Conservation (phyloP, 2,329 filamentous ascomycete genomes). For the Fusarium brachygibbosum region DNA sequence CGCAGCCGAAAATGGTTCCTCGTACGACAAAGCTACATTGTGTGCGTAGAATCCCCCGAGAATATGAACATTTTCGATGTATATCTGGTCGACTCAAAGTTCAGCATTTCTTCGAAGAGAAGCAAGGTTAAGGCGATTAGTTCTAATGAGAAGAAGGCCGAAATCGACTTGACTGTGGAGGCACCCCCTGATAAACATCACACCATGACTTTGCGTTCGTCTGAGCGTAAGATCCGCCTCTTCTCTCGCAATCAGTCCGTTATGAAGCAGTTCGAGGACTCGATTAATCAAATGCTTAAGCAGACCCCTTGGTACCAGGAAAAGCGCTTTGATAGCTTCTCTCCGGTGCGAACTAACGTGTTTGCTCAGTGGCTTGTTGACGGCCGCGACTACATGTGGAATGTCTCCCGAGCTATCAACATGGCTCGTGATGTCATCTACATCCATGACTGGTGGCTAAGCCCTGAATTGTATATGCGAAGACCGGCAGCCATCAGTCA, state of each 20-base stretch:
- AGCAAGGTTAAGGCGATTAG: slow-evolving; percentile 66
- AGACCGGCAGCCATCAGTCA: slow-evolving; percentile 95
- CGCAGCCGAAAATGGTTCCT: slow-evolving; percentile 98
- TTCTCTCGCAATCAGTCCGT: slow-evolving; percentile 92
- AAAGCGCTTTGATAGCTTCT: slow-evolving; percentile 94
- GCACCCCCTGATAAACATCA: slow-evolving; percentile 74
- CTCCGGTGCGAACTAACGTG: slow-evolving; percentile 86
- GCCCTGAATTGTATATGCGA: slow-evolving; percentile 94
- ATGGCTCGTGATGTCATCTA: slow-evolving; percentile 99
- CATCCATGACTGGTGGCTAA: slow-evolving; percentile 99
- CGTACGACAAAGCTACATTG: slow-evolving; percentile 96
- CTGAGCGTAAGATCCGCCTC: slow-evolving; percentile 91
- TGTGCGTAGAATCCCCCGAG: slow-evolving; percentile 97
- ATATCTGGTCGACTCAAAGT: slow-evolving; percentile 93
- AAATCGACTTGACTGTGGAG: slow-evolving; percentile 59
- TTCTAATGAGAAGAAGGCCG: slow-evolving; percentile 71
- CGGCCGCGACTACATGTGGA: slow-evolving; percentile 99
- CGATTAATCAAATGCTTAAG: slow-evolving; percentile 85
- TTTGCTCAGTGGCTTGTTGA: slow-evolving; percentile 98
- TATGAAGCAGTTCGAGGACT: slow-evolving; percentile 92
- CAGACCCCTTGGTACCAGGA: slow-evolving; percentile 85
- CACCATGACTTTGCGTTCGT: slow-evolving; percentile 87
- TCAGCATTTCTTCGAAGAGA: slow-evolving; percentile 82
- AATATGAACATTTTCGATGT: slow-evolving; percentile 99
- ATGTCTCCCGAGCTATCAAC: slow-evolving; percentile 94